Base-by-base conservation (phyloP, 768 basidiomycete species). In the Xerocomus brunneocitrinus region DNA sequence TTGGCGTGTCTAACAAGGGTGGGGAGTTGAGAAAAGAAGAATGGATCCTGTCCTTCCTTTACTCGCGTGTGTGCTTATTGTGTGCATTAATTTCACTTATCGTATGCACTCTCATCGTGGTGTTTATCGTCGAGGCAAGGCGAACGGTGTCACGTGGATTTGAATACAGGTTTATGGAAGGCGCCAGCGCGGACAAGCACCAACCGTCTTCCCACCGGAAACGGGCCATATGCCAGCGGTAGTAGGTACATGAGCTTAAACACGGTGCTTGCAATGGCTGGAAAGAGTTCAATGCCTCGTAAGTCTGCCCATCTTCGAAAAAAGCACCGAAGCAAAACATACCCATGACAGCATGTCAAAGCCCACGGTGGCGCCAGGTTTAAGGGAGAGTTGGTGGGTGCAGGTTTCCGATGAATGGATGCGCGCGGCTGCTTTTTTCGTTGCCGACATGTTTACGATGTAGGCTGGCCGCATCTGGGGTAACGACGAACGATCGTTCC, bases 141-240 rank as follows among this genome's bases (percentile, higher is more conserved):
- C 14, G 10, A 36, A 36, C 8, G 8, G 13, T 24, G 19, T 39
- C 35, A 52, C 7, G 50, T 44, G 3, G 54, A 36, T 8, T 45
- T 47, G 2, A 68, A 47, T 57, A 57, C 27, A 53, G 0, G 3
- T 34, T 34, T 34, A 59, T 22, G 5, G 68, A 67, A n/a, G 39
- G 41, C 9, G 13, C 30, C 14, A 69, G 56, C 5, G 65, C 69
- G 1, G 65, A 36, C n/a, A 49, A 43, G 3, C 61, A 65, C 58
- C 57, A 65, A 5, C 42, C 54, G 32, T 69, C 69, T 38, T 71
- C 67, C 69, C 67, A 69, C 63, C 69, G 65, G 19, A 67, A 67
- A 16, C 45, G 44, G 4, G 49, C 31, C 46, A 50, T 63, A 36
- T 56, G 47, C 55, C 56, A 56, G 28, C 65, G 60, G 47, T n/a